A percentile compares a stretch with the other conserved stretches of the same genome.
phyloP scores from a whole-genome alignment of 2,329 filamentous ascomycete genomes.

The Fusarium devonianum region DNA sequence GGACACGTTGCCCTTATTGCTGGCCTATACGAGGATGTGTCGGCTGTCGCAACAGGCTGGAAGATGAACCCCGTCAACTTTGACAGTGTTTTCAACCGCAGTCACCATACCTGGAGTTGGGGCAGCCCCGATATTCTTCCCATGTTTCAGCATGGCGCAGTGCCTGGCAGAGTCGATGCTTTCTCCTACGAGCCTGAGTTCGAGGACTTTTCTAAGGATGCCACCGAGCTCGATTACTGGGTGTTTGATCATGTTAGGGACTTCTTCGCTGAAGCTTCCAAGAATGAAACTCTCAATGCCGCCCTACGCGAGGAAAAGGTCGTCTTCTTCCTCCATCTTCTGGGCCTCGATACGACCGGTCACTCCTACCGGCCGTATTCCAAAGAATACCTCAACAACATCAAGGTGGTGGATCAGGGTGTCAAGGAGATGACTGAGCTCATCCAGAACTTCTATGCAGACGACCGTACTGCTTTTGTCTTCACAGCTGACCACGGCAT shows the following conservation, averaged over 20 bases:
- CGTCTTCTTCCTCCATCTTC: constrained; percentile 93
- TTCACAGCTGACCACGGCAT: constrained; percentile 99
- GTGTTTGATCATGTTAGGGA: constrained; percentile 94
- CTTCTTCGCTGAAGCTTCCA: constrained; percentile 81
- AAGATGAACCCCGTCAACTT: constrained; percentile 98
- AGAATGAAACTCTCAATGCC: constrained; percentile 76
- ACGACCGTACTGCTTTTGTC: constrained; percentile 88
- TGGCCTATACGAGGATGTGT: constrained; percentile 96
- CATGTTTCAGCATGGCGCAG: constrained; percentile 96
- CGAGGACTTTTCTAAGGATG: constrained; percentile 89
- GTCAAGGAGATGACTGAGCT: constrained; percentile 83
- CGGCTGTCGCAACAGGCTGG: constrained; percentile 96
- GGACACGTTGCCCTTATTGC: constrained; percentile 97
- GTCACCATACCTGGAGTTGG: constrained; percentile 98
- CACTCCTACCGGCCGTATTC: constrained; percentile 91
- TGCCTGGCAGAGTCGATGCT: constrained; percentile 86
- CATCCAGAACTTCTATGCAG: constrained; percentile 84
- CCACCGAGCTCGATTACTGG: constrained; percentile 85
- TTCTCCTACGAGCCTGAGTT: constrained; percentile 82
- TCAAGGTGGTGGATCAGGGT: constrained; percentile 91
- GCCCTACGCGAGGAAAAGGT: constrained; percentile 82
- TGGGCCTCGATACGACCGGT: constrained; percentile 90
- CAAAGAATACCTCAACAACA: constrained; percentile 92
- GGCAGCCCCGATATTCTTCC: constrained; percentile 95
- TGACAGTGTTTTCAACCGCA: constrained; percentile 97